phyloP scores from a whole-genome alignment of 2,329 filamentous ascomycete genomes.

The Apiospora aurea region DNA sequence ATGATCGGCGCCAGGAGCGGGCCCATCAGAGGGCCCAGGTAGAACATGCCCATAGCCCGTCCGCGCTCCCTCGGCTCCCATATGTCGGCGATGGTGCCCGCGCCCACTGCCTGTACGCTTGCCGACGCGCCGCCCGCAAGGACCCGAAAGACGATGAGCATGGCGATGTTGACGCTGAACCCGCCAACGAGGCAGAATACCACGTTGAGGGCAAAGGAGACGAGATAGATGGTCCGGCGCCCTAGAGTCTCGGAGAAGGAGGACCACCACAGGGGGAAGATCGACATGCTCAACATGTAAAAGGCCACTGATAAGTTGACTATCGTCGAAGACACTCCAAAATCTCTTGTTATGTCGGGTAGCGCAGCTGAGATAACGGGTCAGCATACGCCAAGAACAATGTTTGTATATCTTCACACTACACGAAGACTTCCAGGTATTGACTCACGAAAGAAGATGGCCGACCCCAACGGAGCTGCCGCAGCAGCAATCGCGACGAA shows the following conservation, averaged over 20 bases:
- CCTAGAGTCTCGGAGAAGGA: conserved; percentile 78
- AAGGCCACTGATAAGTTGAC: conserved; percentile 79
- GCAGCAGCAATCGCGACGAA: conserved; percentile 80
- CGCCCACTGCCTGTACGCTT: conserved; percentile 82
- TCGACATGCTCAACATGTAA: conserved; percentile 84
- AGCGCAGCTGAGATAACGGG: conserved; percentile 65
- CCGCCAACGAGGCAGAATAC: conserved; percentile 75
- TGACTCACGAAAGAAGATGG: conserved; percentile 78
- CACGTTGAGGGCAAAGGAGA: conserved; percentile 75
- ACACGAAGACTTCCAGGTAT: background rate
- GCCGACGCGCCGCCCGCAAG: conserved; percentile 79
- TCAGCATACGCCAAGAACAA: conserved; percentile 27
- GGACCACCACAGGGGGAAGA: conserved; percentile 89
- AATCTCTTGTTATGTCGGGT: conserved; percentile 65
- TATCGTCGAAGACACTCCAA: conserved; percentile 68
- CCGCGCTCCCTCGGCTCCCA: conserved; percentile 79
- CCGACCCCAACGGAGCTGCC: conserved; percentile 82
- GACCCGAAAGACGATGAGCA: conserved; percentile 80
- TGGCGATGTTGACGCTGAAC: conserved; percentile 71
- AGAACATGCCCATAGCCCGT: conserved; percentile 83
- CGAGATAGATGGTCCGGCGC: conserved; percentile 78
- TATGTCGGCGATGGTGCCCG: conserved; percentile 82
- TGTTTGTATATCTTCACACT: background rate
- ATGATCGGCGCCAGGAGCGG: conserved; percentile 79
- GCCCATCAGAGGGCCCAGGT: conserved; percentile 78